Base-by-base conservation (phyloP, 75 land plant species). In the Azolla pinnata region DNA sequence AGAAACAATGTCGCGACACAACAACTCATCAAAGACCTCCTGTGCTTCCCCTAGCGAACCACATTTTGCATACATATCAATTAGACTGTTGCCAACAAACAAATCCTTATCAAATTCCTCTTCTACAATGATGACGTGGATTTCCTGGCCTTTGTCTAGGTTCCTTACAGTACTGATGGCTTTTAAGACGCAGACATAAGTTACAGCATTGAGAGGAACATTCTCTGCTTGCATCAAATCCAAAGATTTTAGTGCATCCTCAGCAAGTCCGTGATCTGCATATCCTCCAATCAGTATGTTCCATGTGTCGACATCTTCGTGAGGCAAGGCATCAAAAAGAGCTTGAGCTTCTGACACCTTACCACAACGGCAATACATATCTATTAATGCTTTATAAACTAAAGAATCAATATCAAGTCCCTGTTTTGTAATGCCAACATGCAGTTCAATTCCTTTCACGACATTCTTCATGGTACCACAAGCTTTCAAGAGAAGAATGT, bases 401-500 rank as follows among this genome's bases (percentile, higher is more conserved):
- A 59, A 68, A 1, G 42, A 47, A 40, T 65, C 63, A 20, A 45
- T 31, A 16, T 65, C 60, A 59, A 76, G 63, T 33, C 76, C 73
- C 2, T 19, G 19, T n/a, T 62, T 68, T 10, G 54, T 9, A 20
- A 73, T 68, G 66, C 20, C 66, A 17, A 62, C 75, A 61, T 81
- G 83, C 24, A 81, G 12, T 46, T 4, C 2, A 18, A 68, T 67
- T 2, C 84, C 84, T 42, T 74, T 61, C 27, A 74, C 67, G 16
- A 78, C 78, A 64, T 70, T 24, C 4, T 77, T 75, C 21, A 70
- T 45, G 65, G 70, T 77, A 34, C 75, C 68, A 44, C 84, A 82
- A 0, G 84, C 81, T 10, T 77, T 63, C 28, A 82, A 73, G 20
- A 74, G 56, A 18, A 77, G 73, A 16, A 78, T 62, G 40, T 77